phyloP scores from a whole-genome alignment of 2,329 filamentous ascomycete genomes.

The Pseudogymnoascus sp. region DNA sequence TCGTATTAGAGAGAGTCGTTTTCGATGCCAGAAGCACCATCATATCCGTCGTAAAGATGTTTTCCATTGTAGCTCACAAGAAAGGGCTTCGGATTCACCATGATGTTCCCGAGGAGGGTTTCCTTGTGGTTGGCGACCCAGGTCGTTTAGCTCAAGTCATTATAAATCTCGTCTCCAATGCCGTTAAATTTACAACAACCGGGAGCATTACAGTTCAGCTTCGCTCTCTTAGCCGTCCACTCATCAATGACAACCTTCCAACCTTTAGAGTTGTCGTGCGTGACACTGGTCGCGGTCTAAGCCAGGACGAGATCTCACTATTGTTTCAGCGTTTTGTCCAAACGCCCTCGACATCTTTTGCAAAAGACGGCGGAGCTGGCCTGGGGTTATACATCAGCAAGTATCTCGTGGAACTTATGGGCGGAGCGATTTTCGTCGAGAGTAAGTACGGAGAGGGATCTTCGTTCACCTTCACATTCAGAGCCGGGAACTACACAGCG shows the following conservation, averaged over 20 bases:
- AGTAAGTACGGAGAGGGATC: conserved; percentile 64
- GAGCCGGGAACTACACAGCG: conserved; percentile 36
- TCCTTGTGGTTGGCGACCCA: conserved; percentile 47
- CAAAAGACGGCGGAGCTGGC: conserved; percentile 72
- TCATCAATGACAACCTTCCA: conserved; percentile 38
- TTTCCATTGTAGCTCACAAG: conserved; percentile 14
- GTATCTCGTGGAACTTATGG: conserved; percentile 72
- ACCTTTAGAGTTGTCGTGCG: conserved; percentile 67
- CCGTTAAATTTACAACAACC: conserved; percentile 71
- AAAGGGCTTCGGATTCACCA: conserved; percentile 24
- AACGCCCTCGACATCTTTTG: conserved; percentile 66
- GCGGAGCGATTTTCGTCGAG: conserved; percentile 69
- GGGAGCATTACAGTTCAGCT: conserved; percentile 42
- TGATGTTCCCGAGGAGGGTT: conserved; percentile 13
- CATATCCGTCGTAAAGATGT: conserved; percentile 17
- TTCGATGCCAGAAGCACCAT: conserved; percentile 17
- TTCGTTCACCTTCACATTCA: conserved; percentile 69
- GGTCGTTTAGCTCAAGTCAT: conserved; percentile 70
- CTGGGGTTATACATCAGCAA: conserved; percentile 74
- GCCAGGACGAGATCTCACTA: conserved; percentile 61
- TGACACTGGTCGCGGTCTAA: conserved; percentile 70
- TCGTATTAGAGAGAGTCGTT: conserved; percentile 12
- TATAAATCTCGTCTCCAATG: conserved; percentile 74
- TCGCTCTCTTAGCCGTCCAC: conserved; percentile 7
- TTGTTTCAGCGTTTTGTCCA: conserved; percentile 76